Conservation (phyloP, 2,329 filamentous ascomycete genomes). For the Phoma sp. region DNA sequence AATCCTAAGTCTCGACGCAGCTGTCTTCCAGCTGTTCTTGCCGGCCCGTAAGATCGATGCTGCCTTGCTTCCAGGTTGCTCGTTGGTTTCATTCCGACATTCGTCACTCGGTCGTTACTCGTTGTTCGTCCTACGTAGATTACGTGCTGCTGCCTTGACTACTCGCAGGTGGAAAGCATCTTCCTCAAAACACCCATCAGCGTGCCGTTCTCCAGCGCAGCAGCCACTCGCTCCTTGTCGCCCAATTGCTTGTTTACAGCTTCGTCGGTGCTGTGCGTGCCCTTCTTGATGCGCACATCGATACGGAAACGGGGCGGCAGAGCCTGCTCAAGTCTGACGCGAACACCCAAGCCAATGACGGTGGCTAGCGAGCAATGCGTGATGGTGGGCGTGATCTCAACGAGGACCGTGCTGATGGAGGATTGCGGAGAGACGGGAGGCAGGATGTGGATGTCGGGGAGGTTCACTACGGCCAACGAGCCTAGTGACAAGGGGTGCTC, state of each 20-base stretch:
- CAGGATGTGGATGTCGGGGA: slow-evolving; percentile 87
- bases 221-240: slow-evolving; percentile 95
- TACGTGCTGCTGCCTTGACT: neutral
- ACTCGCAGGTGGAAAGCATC: slow-evolving; percentile 88
- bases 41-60: neutral
- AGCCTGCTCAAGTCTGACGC: slow-evolving; percentile 88
- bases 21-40: neutral
- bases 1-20: neutral
- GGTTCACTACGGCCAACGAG: slow-evolving; percentile 90
- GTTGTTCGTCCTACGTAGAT: neutral
- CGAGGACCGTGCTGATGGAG: slow-evolving; percentile 75
- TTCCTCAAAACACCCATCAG: slow-evolving; percentile 87
- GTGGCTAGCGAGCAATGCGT: slow-evolving; percentile 97
- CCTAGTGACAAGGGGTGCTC: slow-evolving; percentile 95
- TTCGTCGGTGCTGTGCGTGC: slow-evolving; percentile 92
- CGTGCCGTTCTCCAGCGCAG: slow-evolving; percentile 91
- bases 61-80: neutral
- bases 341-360: slow-evolving; percentile 91
- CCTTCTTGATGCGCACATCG: slow-evolving; percentile 93
- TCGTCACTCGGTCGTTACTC: no score
- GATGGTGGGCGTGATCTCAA: slow-evolving; percentile 94
- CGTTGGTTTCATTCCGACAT: neutral
- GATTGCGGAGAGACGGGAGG: slow-evolving; percentile 68
- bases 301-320: slow-evolving; percentile 90
- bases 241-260: slow-evolving; percentile 96